phyloP scores from a whole-genome alignment of 306 rosid genomes.

The Potentilla sterilis region DNA sequence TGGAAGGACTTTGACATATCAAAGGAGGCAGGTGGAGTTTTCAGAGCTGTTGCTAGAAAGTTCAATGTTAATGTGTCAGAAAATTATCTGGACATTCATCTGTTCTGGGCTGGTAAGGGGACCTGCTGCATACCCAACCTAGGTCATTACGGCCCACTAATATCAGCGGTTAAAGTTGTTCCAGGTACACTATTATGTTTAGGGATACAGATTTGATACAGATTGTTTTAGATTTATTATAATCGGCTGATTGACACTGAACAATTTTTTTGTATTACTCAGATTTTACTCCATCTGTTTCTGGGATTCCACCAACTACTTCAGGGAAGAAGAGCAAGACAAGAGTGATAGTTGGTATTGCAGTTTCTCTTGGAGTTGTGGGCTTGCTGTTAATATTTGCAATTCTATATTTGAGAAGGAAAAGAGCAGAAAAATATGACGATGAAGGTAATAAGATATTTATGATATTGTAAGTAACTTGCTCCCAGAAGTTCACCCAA shows the following conservation, averaged over 20 bases:
- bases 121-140: constrained; percentile 17
- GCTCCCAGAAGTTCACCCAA: too few species aligned
- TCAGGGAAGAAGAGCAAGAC: constrained; percentile 15
- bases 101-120: too few species aligned
- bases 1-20: constrained; percentile 23
- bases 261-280: not conserved
- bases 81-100: constrained; percentile 19
- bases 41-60: not conserved
- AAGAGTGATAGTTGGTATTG: constrained; percentile 20
- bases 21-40: constrained; percentile 20
- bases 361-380: constrained; percentile 10
- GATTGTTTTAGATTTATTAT: too few species aligned
- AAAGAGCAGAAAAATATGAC: not conserved
- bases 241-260: not conserved
- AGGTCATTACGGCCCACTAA: constrained; percentile 16
- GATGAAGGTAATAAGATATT: constrained; percentile 14
- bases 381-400: constrained; percentile 3
- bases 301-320: not conserved
- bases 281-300: constrained; percentile 17
- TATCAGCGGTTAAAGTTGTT: constrained; percentile 16
- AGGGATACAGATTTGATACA: not conserved
- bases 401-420: constrained; percentile 9
- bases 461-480: too few species aligned
- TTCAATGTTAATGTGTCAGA: constrained; percentile 18
- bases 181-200: constrained; percentile 9